Conservation (phyloP, 176 grass and related monocot genomes). For the Zea luxurians region DNA sequence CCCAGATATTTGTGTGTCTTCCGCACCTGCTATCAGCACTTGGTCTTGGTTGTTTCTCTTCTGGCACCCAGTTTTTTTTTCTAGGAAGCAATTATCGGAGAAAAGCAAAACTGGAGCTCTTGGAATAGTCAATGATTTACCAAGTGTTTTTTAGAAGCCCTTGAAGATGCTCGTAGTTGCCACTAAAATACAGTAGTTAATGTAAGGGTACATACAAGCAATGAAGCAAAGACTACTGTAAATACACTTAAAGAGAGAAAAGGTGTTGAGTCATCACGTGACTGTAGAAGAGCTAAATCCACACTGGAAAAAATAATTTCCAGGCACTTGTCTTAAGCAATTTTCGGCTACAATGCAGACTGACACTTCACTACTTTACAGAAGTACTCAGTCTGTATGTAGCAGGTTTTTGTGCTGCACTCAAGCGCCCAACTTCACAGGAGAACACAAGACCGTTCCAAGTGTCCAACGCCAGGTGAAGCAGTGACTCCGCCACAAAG, state of each 20-base stretch:
- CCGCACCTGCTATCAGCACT: not conserved
- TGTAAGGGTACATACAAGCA: not conserved
- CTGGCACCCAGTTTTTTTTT: not conserved
- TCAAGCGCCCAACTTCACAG: not conserved
- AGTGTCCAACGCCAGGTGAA: not conserved
- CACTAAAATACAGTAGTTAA: not conserved
- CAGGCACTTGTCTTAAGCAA: not conserved
- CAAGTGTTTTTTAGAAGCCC: not conserved
- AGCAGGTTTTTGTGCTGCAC: not conserved
- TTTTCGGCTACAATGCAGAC: not conserved
- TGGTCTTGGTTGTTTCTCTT: not conserved
- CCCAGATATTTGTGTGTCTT: not conserved
- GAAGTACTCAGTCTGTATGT: not conserved
- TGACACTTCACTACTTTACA: not conserved
- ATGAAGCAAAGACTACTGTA: not conserved
- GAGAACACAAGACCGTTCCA: not conserved
- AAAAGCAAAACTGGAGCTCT: not conserved
- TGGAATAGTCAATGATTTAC: not conserved
- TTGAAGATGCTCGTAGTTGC: not conserved
- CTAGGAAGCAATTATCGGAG: not conserved
- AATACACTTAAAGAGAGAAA: not conserved
- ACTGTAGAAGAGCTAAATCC: not conserved
- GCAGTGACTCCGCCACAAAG: not conserved
- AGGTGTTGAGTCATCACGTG: not conserved
- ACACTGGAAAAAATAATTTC: not conserved